Evolutionary conservation across 2,329 filamentous ascomycete genomes (phyloP), one percentile per base, ranked within the genome.

Genomic region (Microdochium trichocladiopsis): DNA sequence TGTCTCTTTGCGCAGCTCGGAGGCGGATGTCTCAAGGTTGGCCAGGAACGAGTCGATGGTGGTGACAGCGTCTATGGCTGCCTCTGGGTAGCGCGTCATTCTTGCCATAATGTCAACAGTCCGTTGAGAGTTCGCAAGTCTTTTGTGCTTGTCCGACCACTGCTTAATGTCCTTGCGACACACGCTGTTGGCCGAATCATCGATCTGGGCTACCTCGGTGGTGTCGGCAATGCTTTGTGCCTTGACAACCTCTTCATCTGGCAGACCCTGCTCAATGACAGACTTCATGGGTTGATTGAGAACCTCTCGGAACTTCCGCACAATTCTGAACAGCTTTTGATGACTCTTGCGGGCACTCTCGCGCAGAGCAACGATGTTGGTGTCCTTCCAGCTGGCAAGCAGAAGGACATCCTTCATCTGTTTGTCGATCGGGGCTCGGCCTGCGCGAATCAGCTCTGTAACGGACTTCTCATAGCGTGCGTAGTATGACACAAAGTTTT

Each of bases 371-470:
- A 87, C 86, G 56, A 99, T 95, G 62, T 97, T 99, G 22, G 90
- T 96, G 60, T 99, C 94, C 67, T 95, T 96, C 95, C 95, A 99
- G 68, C 91, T 96, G 8, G 92, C 91, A 60, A 99, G 75, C 50
- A 95, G 83, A 16, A 99, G 80, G n/a, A 96, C 85, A 60, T 97
- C 89, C 65, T 88, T 93, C 79, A 97, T 90, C 53, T 90, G 84
- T 69, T 91, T 96, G 66, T 97, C 93, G n/a, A 97, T 77, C 0
- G 79, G 76, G 6, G 77, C 73, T 52, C 90, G 83, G n/a, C 86
- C 88, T 47, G 81, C 82, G 21, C 72, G 72, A 33, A 96, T 78
- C 1, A 77, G 71, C 55, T 90, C 85, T 12, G 77, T 71, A 8
- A 92, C 82, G 4, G 80, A 72, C 53, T 76, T 74, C 62, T 87